These are phyloP conservation scores for Fonsecaea pugnacius DNA, from an alignment of 2,329 filamentous ascomycete species.

Conservation along the genomic window DNA sequence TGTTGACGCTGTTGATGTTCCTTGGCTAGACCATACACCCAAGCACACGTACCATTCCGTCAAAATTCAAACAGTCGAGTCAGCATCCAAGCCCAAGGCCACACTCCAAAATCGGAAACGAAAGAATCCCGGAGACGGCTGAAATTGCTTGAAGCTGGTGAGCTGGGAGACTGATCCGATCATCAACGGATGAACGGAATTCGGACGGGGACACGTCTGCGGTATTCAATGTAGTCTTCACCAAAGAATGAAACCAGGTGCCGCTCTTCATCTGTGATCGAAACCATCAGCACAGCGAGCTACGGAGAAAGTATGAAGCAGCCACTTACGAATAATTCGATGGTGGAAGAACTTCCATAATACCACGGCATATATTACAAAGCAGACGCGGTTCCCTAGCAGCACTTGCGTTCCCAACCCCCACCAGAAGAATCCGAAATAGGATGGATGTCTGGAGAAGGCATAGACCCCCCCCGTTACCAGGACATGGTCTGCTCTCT, in stretches of 20 bases:
- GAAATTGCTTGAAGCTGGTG: not conserved
- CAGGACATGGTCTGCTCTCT: slow-evolving; percentile 73
- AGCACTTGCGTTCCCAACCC: slow-evolving; percentile 90
- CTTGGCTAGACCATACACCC: slow-evolving; percentile 30
- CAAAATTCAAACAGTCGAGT: slow-evolving; percentile 26
- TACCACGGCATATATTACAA: slow-evolving; percentile 72
- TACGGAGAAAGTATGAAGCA: not conserved
- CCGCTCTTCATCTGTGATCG: slow-evolving; percentile 70
- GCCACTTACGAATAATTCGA: slow-evolving; percentile 66
- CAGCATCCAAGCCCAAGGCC: slow-evolving; percentile 12
- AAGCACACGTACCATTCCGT: slow-evolving; percentile 25
- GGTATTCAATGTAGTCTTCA: slow-evolving; percentile 76
- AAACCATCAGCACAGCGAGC: slow-evolving; percentile 20
- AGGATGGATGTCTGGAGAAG: slow-evolving; percentile 80
- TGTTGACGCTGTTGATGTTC: slow-evolving; percentile 24
- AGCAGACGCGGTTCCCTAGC: slow-evolving; percentile 80
- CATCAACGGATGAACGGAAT: slow-evolving; percentile 73
- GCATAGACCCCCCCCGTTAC: slow-evolving; percentile 82
- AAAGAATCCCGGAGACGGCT: slow-evolving; percentile 16
- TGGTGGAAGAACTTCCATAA: slow-evolving; percentile 83
- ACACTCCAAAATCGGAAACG: slow-evolving; percentile 13
- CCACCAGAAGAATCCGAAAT: slow-evolving; percentile 99
- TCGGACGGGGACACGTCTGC: slow-evolving; percentile 70
- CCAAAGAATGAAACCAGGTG: slow-evolving; percentile 82
- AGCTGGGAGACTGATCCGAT: not conserved